Conservation (phyloP, 1,284 basidiomycete species). For the Trichosporon faecale region DNA sequence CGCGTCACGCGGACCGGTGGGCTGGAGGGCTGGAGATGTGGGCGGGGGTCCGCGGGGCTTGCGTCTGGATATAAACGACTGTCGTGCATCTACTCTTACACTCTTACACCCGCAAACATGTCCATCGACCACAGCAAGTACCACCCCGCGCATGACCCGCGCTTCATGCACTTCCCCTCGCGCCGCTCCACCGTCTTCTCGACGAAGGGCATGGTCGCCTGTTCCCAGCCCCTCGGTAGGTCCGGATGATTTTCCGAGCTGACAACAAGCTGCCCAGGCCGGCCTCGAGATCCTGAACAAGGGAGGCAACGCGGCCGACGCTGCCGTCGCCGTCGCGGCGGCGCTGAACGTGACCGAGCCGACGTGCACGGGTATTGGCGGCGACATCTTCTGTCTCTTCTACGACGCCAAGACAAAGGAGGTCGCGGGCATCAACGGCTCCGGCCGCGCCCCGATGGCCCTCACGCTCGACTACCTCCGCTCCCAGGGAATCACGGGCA, state of each 20-base stretch:
- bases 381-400: constrained; percentile 86
- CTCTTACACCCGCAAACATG: not conserved
- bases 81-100: not conserved
- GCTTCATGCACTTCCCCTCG: constrained; percentile 43
- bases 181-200: constrained; percentile 53
- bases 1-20: not conserved
- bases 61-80: not conserved
- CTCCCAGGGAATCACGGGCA: constrained; percentile 65
- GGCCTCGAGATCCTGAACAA: constrained; percentile 77
- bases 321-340: constrained; percentile 74
- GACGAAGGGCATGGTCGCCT: constrained; percentile 80
- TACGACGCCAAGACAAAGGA: constrained; percentile 75
- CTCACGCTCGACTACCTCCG: constrained; percentile 72
- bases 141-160: constrained; percentile 43
- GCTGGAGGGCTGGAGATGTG: not conserved
- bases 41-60: not conserved
- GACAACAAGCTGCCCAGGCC: constrained; percentile 62
- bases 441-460: constrained; percentile 74
- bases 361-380: constrained; percentile 39
- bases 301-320: constrained; percentile 85
- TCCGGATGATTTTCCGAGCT: not conserved
- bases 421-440: constrained; percentile 61
- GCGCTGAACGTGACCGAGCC: constrained; percentile 82
- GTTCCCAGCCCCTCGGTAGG: constrained; percentile 73
- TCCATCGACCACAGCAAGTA: constrained; percentile 40